These are phyloP conservation scores for Penicillium paxilli DNA, from an alignment of 495 filamentous ascomycete genomes.

Conservation along the genomic window DNA sequence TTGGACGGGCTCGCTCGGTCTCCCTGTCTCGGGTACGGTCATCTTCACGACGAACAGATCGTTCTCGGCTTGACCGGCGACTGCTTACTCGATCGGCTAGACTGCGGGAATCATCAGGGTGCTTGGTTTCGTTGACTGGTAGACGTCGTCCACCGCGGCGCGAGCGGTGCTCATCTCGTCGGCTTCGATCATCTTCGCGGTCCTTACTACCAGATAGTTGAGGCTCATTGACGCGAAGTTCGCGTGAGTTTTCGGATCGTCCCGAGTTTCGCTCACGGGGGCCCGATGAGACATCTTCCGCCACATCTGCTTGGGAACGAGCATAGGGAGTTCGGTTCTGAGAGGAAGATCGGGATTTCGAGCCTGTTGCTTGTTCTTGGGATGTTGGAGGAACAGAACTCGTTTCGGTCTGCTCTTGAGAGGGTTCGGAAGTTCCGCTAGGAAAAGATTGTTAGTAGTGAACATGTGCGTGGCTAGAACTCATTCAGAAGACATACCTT, in stretches of 20 bases:
- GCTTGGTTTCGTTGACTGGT: constrained; percentile 11
- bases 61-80: constrained; percentile 36
- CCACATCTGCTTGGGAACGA: constrained; percentile 50
- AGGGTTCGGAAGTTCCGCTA: constrained; percentile 22
- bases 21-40: constrained; percentile 26
- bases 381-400: constrained; percentile 37
- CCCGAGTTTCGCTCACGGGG: constrained; percentile 42
- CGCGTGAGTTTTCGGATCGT: constrained; percentile 2
- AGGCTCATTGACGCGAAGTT: constrained; percentile 14
- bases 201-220: constrained; percentile 53
- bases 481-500: constrained; percentile 36
- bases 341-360: constrained; percentile 47
- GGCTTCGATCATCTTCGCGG: constrained; percentile 43
- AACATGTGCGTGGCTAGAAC: neutral
- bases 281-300: constrained; percentile 49
- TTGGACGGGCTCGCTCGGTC: constrained; percentile 22
- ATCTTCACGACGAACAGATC: constrained; percentile 41
- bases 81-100: constrained; percentile 28
- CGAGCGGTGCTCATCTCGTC: constrained; percentile 33
- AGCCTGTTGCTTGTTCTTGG: constrained; percentile 35
- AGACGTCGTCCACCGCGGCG: constrained; percentile 26
- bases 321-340: constrained; percentile 56
- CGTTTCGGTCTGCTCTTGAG: constrained; percentile 27
- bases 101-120: constrained; percentile 9
- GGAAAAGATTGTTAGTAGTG: neutral